These are phyloP conservation scores for Coemansia erecta DNA, from an alignment of 192 early-diverging fungal genomes.

Conservation along the genomic window DNA sequence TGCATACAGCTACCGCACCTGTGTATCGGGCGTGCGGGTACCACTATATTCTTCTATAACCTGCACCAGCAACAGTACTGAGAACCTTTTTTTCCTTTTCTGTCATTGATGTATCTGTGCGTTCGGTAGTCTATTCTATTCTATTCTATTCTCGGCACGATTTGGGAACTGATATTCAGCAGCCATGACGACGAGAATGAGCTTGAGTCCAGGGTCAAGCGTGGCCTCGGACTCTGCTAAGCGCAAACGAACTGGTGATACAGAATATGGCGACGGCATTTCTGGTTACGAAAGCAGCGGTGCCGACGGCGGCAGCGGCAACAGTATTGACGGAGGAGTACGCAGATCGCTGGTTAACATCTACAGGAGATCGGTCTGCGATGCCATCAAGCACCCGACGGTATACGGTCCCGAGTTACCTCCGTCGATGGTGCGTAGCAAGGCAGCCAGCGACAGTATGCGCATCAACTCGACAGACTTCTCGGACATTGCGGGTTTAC, in stretches of 20 bases:
- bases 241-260: background rate
- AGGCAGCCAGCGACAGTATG: background rate
- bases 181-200: conserved; percentile 2
- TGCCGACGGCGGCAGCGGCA: background rate
- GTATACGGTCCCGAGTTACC: conserved; percentile 48
- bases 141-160: background rate
- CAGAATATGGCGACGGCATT: background rate
- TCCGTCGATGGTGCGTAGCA: conserved; percentile 40
- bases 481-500: conserved; percentile 14
- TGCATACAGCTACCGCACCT: no score
- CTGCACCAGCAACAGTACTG: no score
- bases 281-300: background rate
- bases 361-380: no score
- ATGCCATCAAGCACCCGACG: conserved; percentile 2
- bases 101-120: no score
- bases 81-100: no score
- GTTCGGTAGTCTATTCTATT: no score
- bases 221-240: conserved; percentile 5
- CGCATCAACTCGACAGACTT: background rate
- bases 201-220: background rate
- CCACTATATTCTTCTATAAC: no score
- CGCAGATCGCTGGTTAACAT: no score
- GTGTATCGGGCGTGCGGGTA: no score
- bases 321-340: background rate
- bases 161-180: background rate